Evolutionary conservation across 1,284 basidiomycete genomes (phyloP), one percentile per base, ranked within the genome.

Genomic region (Cryptococcus sp.): DNA sequence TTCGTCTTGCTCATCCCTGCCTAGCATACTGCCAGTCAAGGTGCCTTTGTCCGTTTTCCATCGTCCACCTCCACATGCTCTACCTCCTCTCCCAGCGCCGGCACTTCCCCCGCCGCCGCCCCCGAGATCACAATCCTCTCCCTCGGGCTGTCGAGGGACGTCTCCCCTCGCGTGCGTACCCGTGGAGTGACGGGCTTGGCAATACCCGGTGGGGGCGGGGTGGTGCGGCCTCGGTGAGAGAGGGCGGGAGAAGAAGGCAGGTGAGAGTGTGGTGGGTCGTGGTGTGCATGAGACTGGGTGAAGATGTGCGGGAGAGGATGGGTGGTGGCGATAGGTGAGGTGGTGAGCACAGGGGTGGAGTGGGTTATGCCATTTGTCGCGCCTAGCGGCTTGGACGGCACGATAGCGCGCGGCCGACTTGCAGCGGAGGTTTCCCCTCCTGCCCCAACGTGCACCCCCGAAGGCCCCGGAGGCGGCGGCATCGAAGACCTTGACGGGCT

Each of bases 121-220:
- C 9, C 5, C 28, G 28, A 33, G 28, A 33, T 4, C 4, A 33
- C 28, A 9, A 44, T 23, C 42, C 42, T 44, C 42, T 62, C 60
- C n/a, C 46, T 52, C 35, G 57, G 52, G 50, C 60, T 60, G n/a
- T 71, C 70, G 13, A 68, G 62, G 37, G 63, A 65, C 24, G 66
- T 60, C 55, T 74, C 72, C 20, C 69, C 69, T 3, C 68, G 53
- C 5, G 66, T 69, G 24, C 72, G 46, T 11, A 74, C 65, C 15
- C 65, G 57, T 3, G 72, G 72, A 11, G 69, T 72, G 12, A 74
- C 62, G 9, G 63, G 60, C 39, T 63, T 66, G 9, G 65, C 60
- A 8, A 57, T 23, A 6, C 61, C 65, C 2, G 65, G 65, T 28
- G 53, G 55, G 16, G 9, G 52, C 8, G 46, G 40, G 37, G 18